phyloP scores from a whole-genome alignment of 2,329 filamentous ascomycete genomes.

The Talaromyces sp. region DNA sequence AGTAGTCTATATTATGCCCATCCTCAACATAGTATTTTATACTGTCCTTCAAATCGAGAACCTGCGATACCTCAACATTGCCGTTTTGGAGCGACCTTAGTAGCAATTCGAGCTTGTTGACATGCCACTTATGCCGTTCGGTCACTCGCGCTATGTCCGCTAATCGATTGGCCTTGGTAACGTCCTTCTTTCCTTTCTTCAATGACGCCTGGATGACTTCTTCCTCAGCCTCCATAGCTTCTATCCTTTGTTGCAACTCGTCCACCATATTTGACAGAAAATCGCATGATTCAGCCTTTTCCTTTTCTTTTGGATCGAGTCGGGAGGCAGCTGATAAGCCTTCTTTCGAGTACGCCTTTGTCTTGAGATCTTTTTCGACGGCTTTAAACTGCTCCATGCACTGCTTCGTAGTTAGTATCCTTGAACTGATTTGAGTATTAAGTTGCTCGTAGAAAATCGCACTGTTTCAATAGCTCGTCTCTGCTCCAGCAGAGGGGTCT shows the following conservation, averaged over 20 bases:
- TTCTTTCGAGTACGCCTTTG: slow-evolving; percentile 98
- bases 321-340: slow-evolving; percentile 87
- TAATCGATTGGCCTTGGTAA: slow-evolving; percentile 78
- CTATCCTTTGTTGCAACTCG: slow-evolving; percentile 89
- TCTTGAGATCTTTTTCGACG: slow-evolving; percentile 99
- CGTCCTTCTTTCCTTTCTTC: slow-evolving; percentile 92
- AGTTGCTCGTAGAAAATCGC: slow-evolving; percentile 20
- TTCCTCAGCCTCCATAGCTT: slow-evolving; percentile 83
- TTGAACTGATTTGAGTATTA: slow-evolving; percentile 2
- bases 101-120: slow-evolving; percentile 85
- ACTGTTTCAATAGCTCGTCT: slow-evolving; percentile 97
- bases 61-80: slow-evolving; percentile 79
- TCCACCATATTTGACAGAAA: slow-evolving; percentile 86
- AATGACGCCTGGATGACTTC: slow-evolving; percentile 81
- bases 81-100: slow-evolving; percentile 89
- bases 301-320: slow-evolving; percentile 95
- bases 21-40: slow-evolving; percentile 95
- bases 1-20: slow-evolving; percentile 81
- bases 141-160: slow-evolving; percentile 78
- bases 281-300: slow-evolving; percentile 81
- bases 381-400: slow-evolving; percentile 98
- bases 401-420: slow-evolving; percentile 32
- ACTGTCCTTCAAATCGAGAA: slow-evolving; percentile 82
- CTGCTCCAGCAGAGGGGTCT: slow-evolving; percentile 88
- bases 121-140: slow-evolving; percentile 95